Evolutionary conservation across 495 filamentous ascomycete species (phyloP), one percentile per base, ranked within the genome.

Genomic region (Parathielavia hyrcaniae): DNA sequence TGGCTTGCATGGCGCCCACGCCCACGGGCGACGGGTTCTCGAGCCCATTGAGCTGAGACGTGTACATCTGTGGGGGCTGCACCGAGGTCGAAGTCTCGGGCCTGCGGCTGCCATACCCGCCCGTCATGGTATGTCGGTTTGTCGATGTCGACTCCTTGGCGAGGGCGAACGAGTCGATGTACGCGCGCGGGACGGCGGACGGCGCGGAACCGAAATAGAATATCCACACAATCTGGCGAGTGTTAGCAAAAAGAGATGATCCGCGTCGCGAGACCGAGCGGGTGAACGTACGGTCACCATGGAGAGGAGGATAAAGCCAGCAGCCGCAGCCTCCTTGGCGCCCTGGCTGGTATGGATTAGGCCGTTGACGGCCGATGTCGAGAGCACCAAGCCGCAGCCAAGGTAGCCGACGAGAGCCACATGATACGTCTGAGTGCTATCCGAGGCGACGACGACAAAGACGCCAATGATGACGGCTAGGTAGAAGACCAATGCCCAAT

Each of bases 171-270:
- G 92, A 96, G 73, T 99, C 95, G 60, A 97, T 87, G 68, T 92
- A 95, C 40, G 88, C 86, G 55, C 91, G 89, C 61, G 91, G 88
- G 53, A 84, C 78, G n/a, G 91, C 89, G 52, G 89, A 85, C 7
- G 95, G 91, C 2, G 88, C 85, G 9, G 93, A 96, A 56, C 93
- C 93, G 66, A 95, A 99, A 75, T 97, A 96, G 75, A 96, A 95
- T 59, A 97, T 96, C 93, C 93, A 99, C 48, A 97, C 82, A 65
- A 97, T 88, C 92, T 97, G 60, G 14, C 12, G 23, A 7, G n/a
- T 23, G 19, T 69, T 57, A 72, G 67, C 50, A 50, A 13, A 50
- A 13, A 5, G 36, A 23, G 4, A 1, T 14, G n/a, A 10, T 13
- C 20, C 4, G n/a, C n/a, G n/a, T 35, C 14, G 8, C 48, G 19